Evolutionary conservation across 2,329 filamentous ascomycete species (phyloP).

Genomic region (Macrophomina tecta): DNA sequence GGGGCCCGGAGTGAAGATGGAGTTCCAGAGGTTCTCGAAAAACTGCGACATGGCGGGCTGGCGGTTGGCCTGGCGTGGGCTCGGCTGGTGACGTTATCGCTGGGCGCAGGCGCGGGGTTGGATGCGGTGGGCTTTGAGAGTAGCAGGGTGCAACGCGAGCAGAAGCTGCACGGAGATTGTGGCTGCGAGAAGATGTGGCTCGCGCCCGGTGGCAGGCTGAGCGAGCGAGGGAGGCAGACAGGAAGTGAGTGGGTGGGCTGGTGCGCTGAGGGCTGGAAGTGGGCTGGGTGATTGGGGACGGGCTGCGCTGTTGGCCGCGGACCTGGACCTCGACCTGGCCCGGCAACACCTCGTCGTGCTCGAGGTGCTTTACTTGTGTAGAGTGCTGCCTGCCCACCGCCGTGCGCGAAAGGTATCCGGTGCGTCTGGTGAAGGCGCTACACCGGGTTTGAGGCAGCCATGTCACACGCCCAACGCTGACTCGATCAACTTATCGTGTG

Average conservation of each 20-base stretch:
- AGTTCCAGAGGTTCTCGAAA: conserved; percentile 73
- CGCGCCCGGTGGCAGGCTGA: conserved; percentile 8
- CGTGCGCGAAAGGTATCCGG: conserved; percentile 5
- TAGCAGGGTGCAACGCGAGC: conserved; percentile 4
- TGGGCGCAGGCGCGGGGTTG: not conserved
- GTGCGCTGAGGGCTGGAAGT: conserved; percentile 6
- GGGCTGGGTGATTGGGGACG: conserved; percentile 17
- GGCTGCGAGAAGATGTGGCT: not conserved
- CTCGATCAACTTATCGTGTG: not conserved
- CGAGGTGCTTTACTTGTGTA: conserved; percentile 8
- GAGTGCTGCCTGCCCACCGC: conserved; percentile 23
- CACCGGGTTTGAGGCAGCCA: conserved; percentile 10
- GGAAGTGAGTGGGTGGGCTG: conserved; percentile 16
- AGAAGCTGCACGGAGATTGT: not conserved
- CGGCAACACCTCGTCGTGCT: conserved; percentile 22
- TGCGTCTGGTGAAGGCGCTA: not conserved
- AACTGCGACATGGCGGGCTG: conserved; percentile 27
- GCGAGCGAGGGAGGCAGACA: not conserved
- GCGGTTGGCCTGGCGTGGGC: not conserved
- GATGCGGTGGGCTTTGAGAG: not conserved
- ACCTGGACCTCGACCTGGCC: not conserved
- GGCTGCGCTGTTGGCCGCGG: not conserved
- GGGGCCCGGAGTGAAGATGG: conserved; percentile 90
- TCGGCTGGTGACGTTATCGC: conserved; percentile 8
- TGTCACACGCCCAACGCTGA: conserved; percentile 19